Conservation (phyloP, 1,284 basidiomycete genomes). For the Agaricales sp. region DNA sequence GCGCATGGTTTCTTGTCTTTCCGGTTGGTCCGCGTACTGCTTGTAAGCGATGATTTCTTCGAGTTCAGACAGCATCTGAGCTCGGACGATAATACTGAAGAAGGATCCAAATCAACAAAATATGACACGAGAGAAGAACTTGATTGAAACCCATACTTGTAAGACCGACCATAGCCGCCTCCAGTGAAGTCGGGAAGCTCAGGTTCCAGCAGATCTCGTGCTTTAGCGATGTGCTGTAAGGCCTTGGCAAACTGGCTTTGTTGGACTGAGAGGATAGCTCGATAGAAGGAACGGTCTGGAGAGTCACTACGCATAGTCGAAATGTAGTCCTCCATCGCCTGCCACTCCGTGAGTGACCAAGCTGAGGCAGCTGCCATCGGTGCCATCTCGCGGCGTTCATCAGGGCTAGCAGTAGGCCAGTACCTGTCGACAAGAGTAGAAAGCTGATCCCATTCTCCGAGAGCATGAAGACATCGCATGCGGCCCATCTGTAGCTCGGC, state of each 20-base stretch:
- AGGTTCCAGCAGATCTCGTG: conserved; percentile 89
- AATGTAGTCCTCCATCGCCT: conserved; percentile 97
- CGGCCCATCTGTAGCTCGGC: conserved; percentile 77
- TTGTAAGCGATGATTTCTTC: conserved; percentile 99
- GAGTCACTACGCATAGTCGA: conserved; percentile 90
- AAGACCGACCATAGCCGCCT: conserved; percentile 94
- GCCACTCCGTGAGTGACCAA: conserved; percentile 97
- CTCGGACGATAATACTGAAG: conserved; percentile 84
- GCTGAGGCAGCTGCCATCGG: conserved; percentile 96
- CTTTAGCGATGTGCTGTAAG: conserved; percentile 83
- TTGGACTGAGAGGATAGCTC: conserved; percentile 92
- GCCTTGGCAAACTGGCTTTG: conserved; percentile 94
- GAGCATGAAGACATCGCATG: conserved; percentile 94
- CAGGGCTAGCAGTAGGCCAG: conserved; percentile 79
- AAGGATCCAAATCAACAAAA: conserved; percentile 9
- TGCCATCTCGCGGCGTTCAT: conserved; percentile 87
- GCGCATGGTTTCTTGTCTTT: conserved; percentile 78
- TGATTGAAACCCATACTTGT: conserved; percentile 70
- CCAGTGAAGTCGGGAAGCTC: conserved; percentile 91
- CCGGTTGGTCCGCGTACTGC: conserved; percentile 88
- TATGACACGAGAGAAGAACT: conserved; percentile 1
- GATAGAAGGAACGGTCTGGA: conserved; percentile 92
- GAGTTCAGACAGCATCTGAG: conserved; percentile 97
- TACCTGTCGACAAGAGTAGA: conserved; percentile 82
- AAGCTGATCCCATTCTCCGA: conserved; percentile 96